Conservation (phyloP, 305 asterid genomes). For the Vinca major region DNA sequence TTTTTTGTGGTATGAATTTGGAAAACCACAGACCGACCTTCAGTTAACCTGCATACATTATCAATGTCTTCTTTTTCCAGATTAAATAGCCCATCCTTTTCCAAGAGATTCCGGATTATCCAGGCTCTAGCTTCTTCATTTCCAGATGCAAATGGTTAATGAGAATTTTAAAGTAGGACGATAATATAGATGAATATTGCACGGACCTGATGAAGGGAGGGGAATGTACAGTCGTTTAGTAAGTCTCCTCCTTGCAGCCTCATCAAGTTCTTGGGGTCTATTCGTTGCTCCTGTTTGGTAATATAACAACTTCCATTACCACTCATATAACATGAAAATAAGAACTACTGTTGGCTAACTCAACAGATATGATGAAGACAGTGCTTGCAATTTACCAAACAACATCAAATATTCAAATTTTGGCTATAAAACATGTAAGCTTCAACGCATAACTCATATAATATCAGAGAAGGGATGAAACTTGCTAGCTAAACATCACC, state of each 20-base stretch:
- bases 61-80: constrained; percentile 65
- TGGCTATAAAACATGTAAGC: not conserved
- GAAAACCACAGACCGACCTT: constrained; percentile 53
- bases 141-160: constrained; percentile 18
- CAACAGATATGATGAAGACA: not conserved
- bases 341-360: not conserved
- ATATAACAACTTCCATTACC: constrained; percentile 2
- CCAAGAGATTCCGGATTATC: constrained; percentile 74
- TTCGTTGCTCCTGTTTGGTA: constrained; percentile 77
- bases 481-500: constrained; percentile 38
- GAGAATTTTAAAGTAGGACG: not conserved
- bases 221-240: constrained; percentile 93
- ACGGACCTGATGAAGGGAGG: constrained; percentile 86
- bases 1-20: not conserved
- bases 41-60: constrained; percentile 66
- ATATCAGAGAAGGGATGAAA: not conserved
- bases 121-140: constrained; percentile 86
- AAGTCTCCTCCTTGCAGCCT: constrained; percentile 97
- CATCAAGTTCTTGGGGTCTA: constrained; percentile 98
- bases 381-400: not conserved
- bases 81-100: constrained; percentile 76
- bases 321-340: not conserved
- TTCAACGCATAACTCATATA: not conserved
- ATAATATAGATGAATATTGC: not conserved
- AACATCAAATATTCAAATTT: not conserved